phyloP scores from a whole-genome alignment of 768 basidiomycete species.

The Vararia minispora region DNA sequence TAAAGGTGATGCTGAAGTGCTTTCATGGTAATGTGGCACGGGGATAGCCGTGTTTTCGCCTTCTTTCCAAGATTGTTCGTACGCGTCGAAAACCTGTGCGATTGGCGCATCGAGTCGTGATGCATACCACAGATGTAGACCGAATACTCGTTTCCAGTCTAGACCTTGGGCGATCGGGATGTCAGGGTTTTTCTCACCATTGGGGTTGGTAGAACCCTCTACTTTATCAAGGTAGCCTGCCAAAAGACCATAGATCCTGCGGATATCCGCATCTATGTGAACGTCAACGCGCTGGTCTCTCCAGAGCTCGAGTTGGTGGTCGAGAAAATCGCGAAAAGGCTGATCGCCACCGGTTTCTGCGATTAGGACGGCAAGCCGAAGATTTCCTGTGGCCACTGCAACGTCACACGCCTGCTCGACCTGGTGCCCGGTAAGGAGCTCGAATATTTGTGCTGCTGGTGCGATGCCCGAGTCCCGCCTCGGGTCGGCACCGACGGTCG shows the following conservation, averaged over 20 bases:
- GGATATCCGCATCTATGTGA: constrained; percentile 54
- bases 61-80: constrained; percentile 31
- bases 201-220: constrained; percentile 40
- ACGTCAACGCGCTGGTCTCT: constrained; percentile 60
- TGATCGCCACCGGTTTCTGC: constrained; percentile 77
- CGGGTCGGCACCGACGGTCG: constrained; percentile 64
- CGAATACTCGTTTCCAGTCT: constrained; percentile 94
- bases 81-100: constrained; percentile 54
- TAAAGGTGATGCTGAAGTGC: constrained; percentile 13
- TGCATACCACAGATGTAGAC: constrained; percentile 83
- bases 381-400: constrained; percentile 64
- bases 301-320: constrained; percentile 76
- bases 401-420: constrained; percentile 69
- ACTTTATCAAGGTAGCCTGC: constrained; percentile 62
- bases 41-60: constrained; percentile 38
- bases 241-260: constrained; percentile 76
- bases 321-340: constrained; percentile 61
- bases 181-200: constrained; percentile 41
- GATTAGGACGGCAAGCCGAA: constrained; percentile 82
- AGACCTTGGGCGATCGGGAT: constrained; percentile 57
- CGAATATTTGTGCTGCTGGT: constrained; percentile 50
- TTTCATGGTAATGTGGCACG: constrained; percentile 46
- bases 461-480: constrained; percentile 33
- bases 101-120: constrained; percentile 61
- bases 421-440: constrained; percentile 79